Evolutionary conservation across 169 alveolate species (phyloP), one percentile per base, ranked within the genome.

Genomic region (Plasmodium malariae): DNA sequence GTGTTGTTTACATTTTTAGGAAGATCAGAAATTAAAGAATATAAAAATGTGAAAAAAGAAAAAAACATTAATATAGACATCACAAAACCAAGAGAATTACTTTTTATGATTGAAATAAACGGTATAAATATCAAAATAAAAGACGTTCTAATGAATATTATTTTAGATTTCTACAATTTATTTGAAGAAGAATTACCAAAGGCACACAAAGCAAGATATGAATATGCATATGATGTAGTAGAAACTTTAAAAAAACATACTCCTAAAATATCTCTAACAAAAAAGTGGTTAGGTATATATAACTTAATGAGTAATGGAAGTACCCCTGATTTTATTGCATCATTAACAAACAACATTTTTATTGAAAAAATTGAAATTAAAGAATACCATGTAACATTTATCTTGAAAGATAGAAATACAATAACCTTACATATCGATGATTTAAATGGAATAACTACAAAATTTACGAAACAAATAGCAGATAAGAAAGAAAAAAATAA

Each of bases 221-320:
- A 65, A 17, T 80, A 80, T 80, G 90, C 90, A 7, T 80, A 80
- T 65, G 74, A 80, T 69, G 90, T 80, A 40, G 68, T 80, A 19
- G 90, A 80, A 69, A 67, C 90, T 11, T 67, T 80, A 40, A 80
- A 80, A 65, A 80, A 80, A 28, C 90, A 80, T 54, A 80, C 90
- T 26, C 90, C 90, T 6, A 80, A 80, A 70, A 48, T 80, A 28
- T 65, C 90, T 54, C 48, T 80, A 49, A 80, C 70, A n/a, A 80
- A 80, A 57, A 80, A 65, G 57, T 65, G 90, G 90, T 36, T 80
- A 14, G 90, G 90, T 67, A 70, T 49, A 59, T 80, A 80, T 17
- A 63, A 80, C 43, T 59, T 80, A 37, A 80, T 80, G 90, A 80
- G 90, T 17, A 80, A 80, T 32, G 90, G 90, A 80, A 80, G 57